Percentiles rank a stretch among this genome's conserved stretches.
Evolutionary conservation across 495 filamentous ascomycete species (phyloP).

Genomic region (Aspergillus bertholletiae): DNA sequence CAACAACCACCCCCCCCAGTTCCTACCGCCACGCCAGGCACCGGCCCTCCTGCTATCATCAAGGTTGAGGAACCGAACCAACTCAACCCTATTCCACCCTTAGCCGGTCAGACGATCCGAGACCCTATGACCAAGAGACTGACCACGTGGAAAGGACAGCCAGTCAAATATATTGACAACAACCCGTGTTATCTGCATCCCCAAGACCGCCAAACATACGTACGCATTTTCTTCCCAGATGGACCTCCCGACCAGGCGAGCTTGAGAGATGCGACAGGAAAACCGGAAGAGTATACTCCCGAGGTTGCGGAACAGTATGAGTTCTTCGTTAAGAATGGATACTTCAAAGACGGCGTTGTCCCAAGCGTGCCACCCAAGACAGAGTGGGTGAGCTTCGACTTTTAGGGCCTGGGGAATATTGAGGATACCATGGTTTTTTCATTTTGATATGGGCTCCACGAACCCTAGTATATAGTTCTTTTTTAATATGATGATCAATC

Average conservation of each 20-base stretch:
- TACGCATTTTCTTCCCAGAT: conserved; percentile 65
- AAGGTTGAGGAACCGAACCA: conserved; percentile 27
- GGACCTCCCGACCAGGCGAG: conserved; percentile 57
- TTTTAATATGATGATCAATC: too few relatives aligned
- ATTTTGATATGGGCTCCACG: neutral
- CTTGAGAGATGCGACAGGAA: conserved; percentile 35
- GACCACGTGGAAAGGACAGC: conserved; percentile 51
- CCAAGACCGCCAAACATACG: conserved; percentile 43
- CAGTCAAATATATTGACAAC: conserved; percentile 49
- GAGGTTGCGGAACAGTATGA: conserved; percentile 56
- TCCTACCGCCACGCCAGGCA: conserved; percentile 12
- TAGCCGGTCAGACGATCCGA: conserved; percentile 36
- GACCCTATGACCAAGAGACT: conserved; percentile 36
- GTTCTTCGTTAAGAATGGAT: conserved; percentile 55
- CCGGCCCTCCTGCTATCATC: conserved; percentile 30
- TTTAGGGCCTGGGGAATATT: conserved; percentile 31
- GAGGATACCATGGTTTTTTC: neutral
- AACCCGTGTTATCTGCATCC: conserved; percentile 48
- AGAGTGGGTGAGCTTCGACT: conserved; percentile 71
- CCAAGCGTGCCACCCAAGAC: conserved; percentile 69
- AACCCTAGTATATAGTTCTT: neutral
- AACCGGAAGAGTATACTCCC: conserved; percentile 38
- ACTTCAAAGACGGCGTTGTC: conserved; percentile 60
- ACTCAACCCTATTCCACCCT: conserved; percentile 33
- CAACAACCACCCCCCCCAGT: conserved; percentile 3